Base-by-base conservation (phyloP, 2,329 filamentous ascomycete species). In the Pseudocercospora fijiensis region DNA sequence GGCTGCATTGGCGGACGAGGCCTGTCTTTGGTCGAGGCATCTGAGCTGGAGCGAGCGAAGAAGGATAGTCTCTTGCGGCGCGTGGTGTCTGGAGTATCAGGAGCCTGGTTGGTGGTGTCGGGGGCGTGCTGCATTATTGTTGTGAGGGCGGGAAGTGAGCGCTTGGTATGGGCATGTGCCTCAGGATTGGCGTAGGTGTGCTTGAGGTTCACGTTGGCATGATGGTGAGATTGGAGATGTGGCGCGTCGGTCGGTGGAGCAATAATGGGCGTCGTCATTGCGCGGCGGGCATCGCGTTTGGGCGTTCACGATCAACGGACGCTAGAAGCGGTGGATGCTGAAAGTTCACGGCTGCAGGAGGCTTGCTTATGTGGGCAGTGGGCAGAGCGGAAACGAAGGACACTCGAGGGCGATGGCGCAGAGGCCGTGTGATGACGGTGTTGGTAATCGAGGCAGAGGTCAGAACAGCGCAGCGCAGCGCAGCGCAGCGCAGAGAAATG, bases 11-110 rank as follows among this genome's bases (percentile, higher is more conserved):
- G 57, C 20, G 65, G 57, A 52, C 58, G 27, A 26, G 62, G 47
- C 43, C 55, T 62, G 47, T 60, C 63, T 28, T 60, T 57, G 33
- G 60, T 67, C 16, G 67, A 59, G 27, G 67, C 65, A 49, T 72
- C 70, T 41, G 67, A 68, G 26, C 58, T 65, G 27, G 68, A 62
- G 10, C 70, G 68, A 47, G 66, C 66, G 56, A 72, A 72, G 67
- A 72, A 70, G 4, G 70, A 72, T 22, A 70, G 63, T 45, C 69
- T 65, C 59, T 71, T 71, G 7, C 66, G 64, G 45, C 67, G 66
- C 61, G 64, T 62, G 16, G 58, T 53, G n/a, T 66, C 67, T n/a
- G 64, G 62, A 20, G 67, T 58, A n/a, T 57, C 56, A 33, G 53
- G 37, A 5, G 60, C 51, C 49, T 62, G 55, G 60, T 45, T 65